Evolutionary conservation across 192 early-diverging fungal genomes (phyloP), one percentile per base, ranked within the genome.

Genomic region (Diversispora epigaea): DNA sequence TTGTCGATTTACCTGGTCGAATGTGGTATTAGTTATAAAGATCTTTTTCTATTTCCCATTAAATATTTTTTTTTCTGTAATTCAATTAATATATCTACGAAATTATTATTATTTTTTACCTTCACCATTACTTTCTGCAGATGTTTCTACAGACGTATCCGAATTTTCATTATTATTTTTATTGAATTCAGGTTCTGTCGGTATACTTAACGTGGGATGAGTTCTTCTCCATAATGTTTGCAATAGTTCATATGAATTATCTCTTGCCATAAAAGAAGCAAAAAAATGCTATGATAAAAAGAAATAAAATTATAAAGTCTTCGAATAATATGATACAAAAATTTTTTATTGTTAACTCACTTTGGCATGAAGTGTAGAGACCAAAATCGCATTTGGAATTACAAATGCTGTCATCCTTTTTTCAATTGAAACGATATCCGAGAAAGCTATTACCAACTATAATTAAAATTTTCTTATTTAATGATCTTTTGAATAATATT

Each of bases 331-430:
- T 21, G 0, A n/a, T 43, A 19, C 2, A 56, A 3, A 15, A 10
- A 58, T n/a, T 44, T 3, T 3, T 55, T 46, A 44, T 46, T 12
- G 5, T 9, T 17, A 63, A 40, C 71, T 81, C 84, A 78, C 86
- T 80, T 86, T 92, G 56, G 85, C 82, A 62, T 85, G 85, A 50
- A 82, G 76, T 56, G 88, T 91, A 43, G 87, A 88, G 57, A 94
- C 78, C 76, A 89, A 88, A 77, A 96, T 93, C 3, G 95, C 95
- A 73, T 96, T 96, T 57, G 93, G 95, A 62, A 96, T 93, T 66
- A 96, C 86, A 45, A 89, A 83, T 12, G 94, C 95, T 0, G 92
- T 95, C 79, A 88, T 87, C 14, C 88, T 87, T 77, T 96, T 96
- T 73, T 96, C 95, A 54, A 96, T 93, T 0, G 90, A 86, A 45